Evolutionary conservation across 2,329 filamentous ascomycete genomes (phyloP).

Genomic region (Westerdykella ornata): DNA sequence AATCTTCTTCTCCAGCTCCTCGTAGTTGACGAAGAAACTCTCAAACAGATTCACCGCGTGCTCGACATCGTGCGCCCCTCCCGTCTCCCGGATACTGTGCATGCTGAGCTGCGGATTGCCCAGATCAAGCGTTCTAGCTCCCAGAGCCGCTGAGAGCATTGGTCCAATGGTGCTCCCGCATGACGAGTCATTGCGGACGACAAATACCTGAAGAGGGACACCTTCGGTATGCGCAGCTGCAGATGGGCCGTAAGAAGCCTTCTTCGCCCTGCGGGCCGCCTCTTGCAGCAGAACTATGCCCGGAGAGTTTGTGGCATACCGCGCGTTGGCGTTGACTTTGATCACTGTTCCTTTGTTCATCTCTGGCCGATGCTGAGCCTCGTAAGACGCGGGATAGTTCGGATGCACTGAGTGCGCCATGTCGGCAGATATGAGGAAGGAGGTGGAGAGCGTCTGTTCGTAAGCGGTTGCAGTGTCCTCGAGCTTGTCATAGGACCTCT

Average conservation of each 20-base stretch:
- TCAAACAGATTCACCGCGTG: conserved; percentile 80
- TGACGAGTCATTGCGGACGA: conserved; percentile 88
- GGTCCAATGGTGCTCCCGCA: conserved; percentile 97
- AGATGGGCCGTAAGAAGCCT: conserved; percentile 39
- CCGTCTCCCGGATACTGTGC: conserved; percentile 94
- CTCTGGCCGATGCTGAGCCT: conserved; percentile 79
- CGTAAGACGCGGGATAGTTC: conserved; percentile 90
- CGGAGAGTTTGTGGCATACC: conserved; percentile 93
- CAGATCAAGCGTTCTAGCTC: conserved; percentile 81
- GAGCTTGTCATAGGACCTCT: conserved; percentile 59
- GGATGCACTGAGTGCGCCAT: conserved; percentile 97
- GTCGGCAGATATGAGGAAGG: conserved; percentile 91
- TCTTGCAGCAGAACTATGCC: conserved; percentile 91
- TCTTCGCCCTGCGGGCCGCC: conserved; percentile 58
- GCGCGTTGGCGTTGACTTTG: conserved; percentile 96
- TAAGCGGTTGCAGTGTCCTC: conserved; percentile 68
- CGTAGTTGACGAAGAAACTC: conserved; percentile 79
- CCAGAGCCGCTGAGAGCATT: conserved; percentile 84
- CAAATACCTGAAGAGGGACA: conserved; percentile 90
- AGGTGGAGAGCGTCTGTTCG: conserved; percentile 84
- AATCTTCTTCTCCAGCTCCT: conserved; percentile 74
- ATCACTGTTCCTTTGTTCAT: conserved; percentile 97
- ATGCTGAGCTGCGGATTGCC: conserved; percentile 93
- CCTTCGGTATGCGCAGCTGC: conserved; percentile 44
- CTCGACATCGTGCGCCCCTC: conserved; percentile 79